phyloP scores from a whole-genome alignment of 495 filamentous ascomycete genomes.

The Cladorrhinum samala region DNA sequence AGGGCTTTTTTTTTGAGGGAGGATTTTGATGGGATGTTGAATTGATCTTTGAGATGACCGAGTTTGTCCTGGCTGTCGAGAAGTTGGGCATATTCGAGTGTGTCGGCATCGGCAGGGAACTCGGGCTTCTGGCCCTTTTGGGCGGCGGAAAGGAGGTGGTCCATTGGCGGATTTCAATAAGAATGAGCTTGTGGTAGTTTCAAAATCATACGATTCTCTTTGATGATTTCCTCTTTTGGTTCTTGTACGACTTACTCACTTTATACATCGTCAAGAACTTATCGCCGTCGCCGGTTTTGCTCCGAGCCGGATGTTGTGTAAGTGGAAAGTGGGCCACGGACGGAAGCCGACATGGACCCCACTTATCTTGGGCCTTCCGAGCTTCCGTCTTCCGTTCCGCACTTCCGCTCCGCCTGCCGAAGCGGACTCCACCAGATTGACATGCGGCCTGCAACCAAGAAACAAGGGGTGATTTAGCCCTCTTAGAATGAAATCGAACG shows the following conservation, averaged over 20 bases:
- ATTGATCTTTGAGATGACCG: constrained; percentile 60
- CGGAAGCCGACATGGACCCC: constrained; percentile 1
- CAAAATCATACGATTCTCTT: not conserved
- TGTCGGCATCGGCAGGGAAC: constrained; percentile 14
- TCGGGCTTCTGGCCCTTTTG: constrained; percentile 11
- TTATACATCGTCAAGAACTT: constrained; percentile 6
- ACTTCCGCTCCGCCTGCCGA: constrained; percentile 18
- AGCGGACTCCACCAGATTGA: too few relatives aligned
- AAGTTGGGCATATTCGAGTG: constrained; percentile 14
- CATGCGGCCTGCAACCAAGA: too few relatives aligned
- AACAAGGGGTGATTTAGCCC: not conserved
- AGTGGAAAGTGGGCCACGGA: too few relatives aligned
- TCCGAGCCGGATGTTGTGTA: not conserved
- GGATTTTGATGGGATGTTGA: constrained; percentile 70
- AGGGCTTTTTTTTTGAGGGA: constrained; percentile 57
- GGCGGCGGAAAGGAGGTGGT: constrained; percentile 4
- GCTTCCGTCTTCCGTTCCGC: constrained; percentile 21
- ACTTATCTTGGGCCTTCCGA: constrained; percentile 6
- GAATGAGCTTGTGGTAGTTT: not conserved
- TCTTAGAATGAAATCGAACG: not conserved
- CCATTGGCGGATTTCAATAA: constrained; percentile 7
- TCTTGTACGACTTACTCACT: too few relatives aligned
- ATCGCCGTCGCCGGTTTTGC: constrained; percentile 1
- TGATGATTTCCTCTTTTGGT: too few relatives aligned
- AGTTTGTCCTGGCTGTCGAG: constrained; percentile 68